phyloP scores from a whole-genome alignment of 2,329 filamentous ascomycete species.

The Hypoxylon sp. region DNA sequence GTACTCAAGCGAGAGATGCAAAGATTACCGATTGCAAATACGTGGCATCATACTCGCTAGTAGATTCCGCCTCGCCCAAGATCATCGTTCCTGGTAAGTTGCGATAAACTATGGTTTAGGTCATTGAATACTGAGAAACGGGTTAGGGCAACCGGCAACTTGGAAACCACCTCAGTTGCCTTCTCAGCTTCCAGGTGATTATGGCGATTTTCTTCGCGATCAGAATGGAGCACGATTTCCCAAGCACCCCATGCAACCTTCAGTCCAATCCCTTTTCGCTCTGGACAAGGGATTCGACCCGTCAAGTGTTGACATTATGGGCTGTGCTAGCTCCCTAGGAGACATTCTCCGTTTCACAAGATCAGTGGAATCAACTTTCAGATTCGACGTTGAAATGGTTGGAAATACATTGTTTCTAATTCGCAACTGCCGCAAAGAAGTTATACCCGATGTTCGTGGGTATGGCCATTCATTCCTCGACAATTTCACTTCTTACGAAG shows the following conservation, averaged over 20 bases:
- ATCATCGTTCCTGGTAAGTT: conserved; percentile 49
- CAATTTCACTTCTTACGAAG: conserved; percentile 43
- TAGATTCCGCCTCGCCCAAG: conserved; percentile 31
- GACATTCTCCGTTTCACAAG: conserved; percentile 47
- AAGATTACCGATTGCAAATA: conserved; percentile 46
- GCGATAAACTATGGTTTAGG: not conserved
- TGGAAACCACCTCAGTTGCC: conserved; percentile 47
- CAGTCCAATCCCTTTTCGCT: conserved; percentile 47
- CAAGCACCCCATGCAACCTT: conserved; percentile 45
- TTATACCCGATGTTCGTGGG: conserved; percentile 47
- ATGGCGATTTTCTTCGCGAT: conserved; percentile 46
- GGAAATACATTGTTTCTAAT: conserved; percentile 49
- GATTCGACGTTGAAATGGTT: conserved; percentile 48
- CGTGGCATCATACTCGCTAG: conserved; percentile 49
- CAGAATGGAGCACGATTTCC: conserved; percentile 49
- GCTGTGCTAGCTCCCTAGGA: conserved; percentile 48
- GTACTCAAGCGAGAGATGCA: conserved; percentile 22
- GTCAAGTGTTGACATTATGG: conserved; percentile 46
- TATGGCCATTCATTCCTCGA: conserved; percentile 48
- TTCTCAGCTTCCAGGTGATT: conserved; percentile 38
- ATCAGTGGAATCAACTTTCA: conserved; percentile 45
- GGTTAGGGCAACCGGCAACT: conserved; percentile 44
- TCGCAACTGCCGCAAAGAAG: conserved; percentile 41
- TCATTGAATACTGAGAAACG: conserved; percentile 26
- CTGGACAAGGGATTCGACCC: conserved; percentile 43